A percentile compares a stretch with the other conserved stretches of the same genome.
These are phyloP conservation scores for Populus tomentosa DNA, from an alignment of 441 rosid genomes.

Conservation along the genomic window DNA sequence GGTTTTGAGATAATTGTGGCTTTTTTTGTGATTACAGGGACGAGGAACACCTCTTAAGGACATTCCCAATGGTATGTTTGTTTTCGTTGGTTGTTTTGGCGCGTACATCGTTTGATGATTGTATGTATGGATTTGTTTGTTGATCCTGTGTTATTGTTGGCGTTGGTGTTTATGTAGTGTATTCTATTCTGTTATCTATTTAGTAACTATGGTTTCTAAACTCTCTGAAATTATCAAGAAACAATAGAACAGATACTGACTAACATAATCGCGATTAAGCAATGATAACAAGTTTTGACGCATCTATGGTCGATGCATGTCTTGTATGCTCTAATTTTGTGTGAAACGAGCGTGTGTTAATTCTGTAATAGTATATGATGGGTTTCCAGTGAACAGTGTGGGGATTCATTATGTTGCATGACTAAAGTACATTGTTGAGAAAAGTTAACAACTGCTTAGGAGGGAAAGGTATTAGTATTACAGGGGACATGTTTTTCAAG, in stretches of 20 bases:
- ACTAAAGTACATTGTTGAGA: not conserved
- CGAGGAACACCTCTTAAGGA: slow-evolving; percentile 83
- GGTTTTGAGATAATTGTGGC: not conserved
- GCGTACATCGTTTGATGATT: not conserved
- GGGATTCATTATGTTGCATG: not conserved
- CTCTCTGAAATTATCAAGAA: not conserved
- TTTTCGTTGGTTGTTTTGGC: not conserved
- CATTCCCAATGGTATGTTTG: slow-evolving; percentile 75
- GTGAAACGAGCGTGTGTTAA: not conserved
- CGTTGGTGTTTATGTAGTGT: not conserved
- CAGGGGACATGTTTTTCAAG: not conserved
- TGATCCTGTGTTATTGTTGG: not conserved
- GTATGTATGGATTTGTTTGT: not conserved
- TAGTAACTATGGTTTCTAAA: not conserved
- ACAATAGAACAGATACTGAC: not conserved
- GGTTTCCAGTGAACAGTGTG: not conserved
- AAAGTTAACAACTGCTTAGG: not conserved
- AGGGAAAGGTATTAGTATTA: not conserved
- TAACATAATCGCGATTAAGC: not conserved
- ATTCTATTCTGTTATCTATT: not conserved
- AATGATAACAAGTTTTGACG: not conserved
- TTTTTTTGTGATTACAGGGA: slow-evolving; percentile 46
- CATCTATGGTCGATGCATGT: not conserved
- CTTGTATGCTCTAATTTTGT: not conserved
- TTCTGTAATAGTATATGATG: not conserved